Evolutionary conservation across 257 asterid genomes (phyloP).

Genomic region (Salvia splendens): DNA sequence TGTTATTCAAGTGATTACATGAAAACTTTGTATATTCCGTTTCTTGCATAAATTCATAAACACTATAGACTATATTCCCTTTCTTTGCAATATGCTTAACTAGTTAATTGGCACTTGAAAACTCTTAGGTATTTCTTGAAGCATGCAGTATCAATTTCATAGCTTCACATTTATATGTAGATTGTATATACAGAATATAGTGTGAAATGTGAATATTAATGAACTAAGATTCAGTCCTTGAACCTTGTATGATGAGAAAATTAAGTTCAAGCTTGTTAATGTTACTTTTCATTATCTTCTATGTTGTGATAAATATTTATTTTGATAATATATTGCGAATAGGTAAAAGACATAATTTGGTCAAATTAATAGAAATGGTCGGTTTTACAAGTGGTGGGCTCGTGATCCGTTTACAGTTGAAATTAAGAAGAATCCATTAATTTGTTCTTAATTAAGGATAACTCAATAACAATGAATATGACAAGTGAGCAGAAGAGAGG

Average conservation of each 20-base stretch:
- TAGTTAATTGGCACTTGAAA: no score
- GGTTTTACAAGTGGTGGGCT: conserved; percentile 31
- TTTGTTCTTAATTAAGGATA: conserved; percentile 3
- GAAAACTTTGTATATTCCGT: not conserved
- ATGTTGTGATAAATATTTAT: no score
- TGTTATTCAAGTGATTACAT: not conserved
- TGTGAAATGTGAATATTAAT: not conserved
- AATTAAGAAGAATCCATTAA: not conserved
- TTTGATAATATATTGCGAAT: no score
- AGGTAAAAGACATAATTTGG: no score
- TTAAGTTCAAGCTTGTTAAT: no score
- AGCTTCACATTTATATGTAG: not conserved
- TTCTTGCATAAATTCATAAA: conserved; percentile 4
- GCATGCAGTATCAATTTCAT: no score
- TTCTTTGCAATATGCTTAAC: no score
- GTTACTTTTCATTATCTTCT: no score
- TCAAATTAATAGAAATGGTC: not conserved
- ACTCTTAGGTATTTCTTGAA: no score
- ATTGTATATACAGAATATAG: not conserved
- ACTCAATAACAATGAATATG: conserved; percentile 12
- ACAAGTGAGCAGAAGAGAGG: conserved; percentile 40
- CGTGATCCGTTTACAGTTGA: conserved; percentile 17
- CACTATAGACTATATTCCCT: not conserved
- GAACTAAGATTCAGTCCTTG: no score
- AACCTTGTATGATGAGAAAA: no score